These are phyloP conservation scores for Tolypocladium tropicale DNA, from an alignment of 2,329 filamentous ascomycete genomes.

Conservation along the genomic window DNA sequence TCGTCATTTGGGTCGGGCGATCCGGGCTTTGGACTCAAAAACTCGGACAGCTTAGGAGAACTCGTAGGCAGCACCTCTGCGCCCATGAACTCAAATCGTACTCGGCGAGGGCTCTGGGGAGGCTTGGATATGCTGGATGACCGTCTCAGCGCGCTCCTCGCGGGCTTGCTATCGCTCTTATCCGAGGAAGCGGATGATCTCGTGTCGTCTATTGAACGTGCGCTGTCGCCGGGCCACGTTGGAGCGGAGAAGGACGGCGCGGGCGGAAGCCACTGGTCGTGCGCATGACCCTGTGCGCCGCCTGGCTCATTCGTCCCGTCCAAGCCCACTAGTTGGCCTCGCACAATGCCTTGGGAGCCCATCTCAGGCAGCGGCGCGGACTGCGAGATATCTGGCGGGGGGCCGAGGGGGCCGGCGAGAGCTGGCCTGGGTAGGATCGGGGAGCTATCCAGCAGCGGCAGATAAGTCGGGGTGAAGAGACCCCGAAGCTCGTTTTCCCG, in stretches of 20 bases:
- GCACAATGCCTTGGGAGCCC: constrained; percentile 1
- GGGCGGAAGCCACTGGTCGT: constrained; percentile 5
- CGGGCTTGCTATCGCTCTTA: constrained; percentile 36
- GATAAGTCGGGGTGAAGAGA: constrained; percentile 51
- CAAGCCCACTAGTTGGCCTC: constrained; percentile 13
- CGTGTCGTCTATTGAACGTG: constrained; percentile 32
- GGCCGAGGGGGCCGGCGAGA: constrained; percentile 6
- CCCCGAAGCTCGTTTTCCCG: constrained; percentile 51
- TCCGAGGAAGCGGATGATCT: constrained; percentile 42
- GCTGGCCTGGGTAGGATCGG: constrained; percentile 12
- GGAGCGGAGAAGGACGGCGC: constrained; percentile 18
- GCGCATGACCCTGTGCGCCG: constrained; percentile 8
- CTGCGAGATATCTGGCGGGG: constrained; percentile 2
- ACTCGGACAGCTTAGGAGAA: constrained; percentile 35
- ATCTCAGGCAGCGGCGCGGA: constrained; percentile 6
- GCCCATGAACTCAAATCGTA: constrained; percentile 52
- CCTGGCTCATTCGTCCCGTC: constrained; percentile 7
- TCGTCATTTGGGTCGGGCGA: constrained; percentile 15
- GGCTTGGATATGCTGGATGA: constrained; percentile 41
- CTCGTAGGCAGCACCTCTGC: constrained; percentile 50
- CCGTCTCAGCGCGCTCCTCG: constrained; percentile 47
- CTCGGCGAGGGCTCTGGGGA: constrained; percentile 45
- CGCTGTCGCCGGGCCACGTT: constrained; percentile 22
- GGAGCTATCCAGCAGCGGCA: constrained; percentile 47
- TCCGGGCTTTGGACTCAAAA: constrained; percentile 16